These are phyloP conservation scores for Pelargonium citronellum DNA, from an alignment of 441 rosid species.

Conservation along the genomic window DNA sequence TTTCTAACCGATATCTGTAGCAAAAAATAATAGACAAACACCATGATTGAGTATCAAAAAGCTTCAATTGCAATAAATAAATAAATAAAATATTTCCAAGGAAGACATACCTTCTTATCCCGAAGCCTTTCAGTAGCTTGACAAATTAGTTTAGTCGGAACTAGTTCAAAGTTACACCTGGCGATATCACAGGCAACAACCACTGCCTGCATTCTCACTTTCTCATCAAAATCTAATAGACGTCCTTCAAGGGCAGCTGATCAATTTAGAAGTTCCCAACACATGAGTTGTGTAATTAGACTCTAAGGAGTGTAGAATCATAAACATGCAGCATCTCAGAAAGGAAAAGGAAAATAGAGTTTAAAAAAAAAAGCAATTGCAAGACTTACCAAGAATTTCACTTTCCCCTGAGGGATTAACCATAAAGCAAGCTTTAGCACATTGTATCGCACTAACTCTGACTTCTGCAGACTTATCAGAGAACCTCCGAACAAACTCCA, in stretches of 20 bases:
- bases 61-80: slow-evolving; percentile 8
- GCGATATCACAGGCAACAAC: slow-evolving; percentile 73
- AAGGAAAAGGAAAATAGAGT: slow-evolving; percentile 1
- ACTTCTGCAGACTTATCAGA: slow-evolving; percentile 87
- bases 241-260: slow-evolving; percentile 78
- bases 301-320: slow-evolving; percentile 23
- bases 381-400: slow-evolving; percentile 60
- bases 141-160: slow-evolving; percentile 50
- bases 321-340: slow-evolving; percentile 17
- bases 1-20: slow-evolving; percentile 72
- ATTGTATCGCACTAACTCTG: slow-evolving; percentile 66
- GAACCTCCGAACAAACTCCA: slow-evolving; percentile 84
- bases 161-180: slow-evolving; percentile 44
- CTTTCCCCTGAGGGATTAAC: slow-evolving; percentile 49
- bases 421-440: slow-evolving; percentile 65
- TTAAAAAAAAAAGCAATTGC: slow-evolving; percentile 4
- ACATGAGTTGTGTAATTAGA: slow-evolving; percentile 20
- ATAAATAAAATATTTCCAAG: slow-evolving; percentile 10
- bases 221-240: slow-evolving; percentile 78
- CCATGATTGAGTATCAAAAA: slow-evolving; percentile 12
- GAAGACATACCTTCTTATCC: slow-evolving; percentile 75
- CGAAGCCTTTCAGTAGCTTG: slow-evolving; percentile 77
- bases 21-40: slow-evolving; percentile 14
- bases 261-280: slow-evolving; percentile 22
- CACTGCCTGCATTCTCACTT: slow-evolving; percentile 75